Evolutionary conservation across 441 rosid genomes (phyloP), one percentile per base, ranked within the genome.

Genomic region (Bocquillonia castaneifolia): DNA sequence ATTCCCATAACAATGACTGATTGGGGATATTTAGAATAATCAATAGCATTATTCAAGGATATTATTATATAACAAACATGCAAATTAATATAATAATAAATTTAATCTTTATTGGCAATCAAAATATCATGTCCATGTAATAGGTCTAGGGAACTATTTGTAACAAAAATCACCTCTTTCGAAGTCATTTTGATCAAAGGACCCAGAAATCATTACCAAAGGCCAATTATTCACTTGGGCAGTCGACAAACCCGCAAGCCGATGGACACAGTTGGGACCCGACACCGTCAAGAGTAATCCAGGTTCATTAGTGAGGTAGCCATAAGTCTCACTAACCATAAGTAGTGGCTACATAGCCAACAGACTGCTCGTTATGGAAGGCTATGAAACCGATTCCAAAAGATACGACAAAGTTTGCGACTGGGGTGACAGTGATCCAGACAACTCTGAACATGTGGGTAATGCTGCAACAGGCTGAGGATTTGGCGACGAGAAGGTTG

Each of bases 321-420:
- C 97, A 74, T 87, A n/a, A n/a, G n/a, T n/a, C n/a, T n/a, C n/a
- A n/a, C n/a, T n/a, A n/a, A n/a, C n/a, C n/a, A n/a, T n/a, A 91
- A 14, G 96, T 94, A 5, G 97, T 89, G 71, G 98, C 97, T 47
- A 96, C 96, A 73, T 93, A 93, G 2, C 98, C 98, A 0, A 97
- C 98, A 45, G 99, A 89, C 75, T 91, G 99, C 79, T 93, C 99
- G 80, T 93, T 93, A 82, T 91, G 97, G 80, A 89, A 91, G 67
- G 97, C 97, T 64, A 91, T 29, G 86, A 93, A 91, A 58, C 97
- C 92, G 76, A 93, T 76, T 20, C 99, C 99, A 0, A 84, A 68
- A 12, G 90, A 72, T 66, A 89, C 87, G 40, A 93, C 88, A 36
- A 88, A 91, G 76, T 66, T 93, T 5, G 99, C 96, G 5, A 93